Evolutionary conservation across 1,284 basidiomycete genomes (phyloP).

Genomic region (Marasmius fiardii): DNA sequence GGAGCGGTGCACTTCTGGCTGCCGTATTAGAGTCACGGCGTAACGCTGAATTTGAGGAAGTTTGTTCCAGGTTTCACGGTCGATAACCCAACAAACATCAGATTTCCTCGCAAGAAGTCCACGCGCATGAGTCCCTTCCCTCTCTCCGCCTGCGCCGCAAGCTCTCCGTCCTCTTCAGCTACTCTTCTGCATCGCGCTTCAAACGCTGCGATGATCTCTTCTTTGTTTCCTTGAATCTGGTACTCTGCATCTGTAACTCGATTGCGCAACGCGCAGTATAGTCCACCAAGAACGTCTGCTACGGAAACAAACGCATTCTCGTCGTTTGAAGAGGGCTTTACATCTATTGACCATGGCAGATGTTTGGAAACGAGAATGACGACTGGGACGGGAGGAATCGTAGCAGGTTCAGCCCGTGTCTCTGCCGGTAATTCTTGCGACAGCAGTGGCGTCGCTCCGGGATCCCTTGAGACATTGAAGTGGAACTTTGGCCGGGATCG

Average conservation of each 20-base stretch:
- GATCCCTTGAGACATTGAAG: slow-evolving; percentile 5
- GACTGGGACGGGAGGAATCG: slow-evolving; percentile 1
- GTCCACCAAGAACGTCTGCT: slow-evolving; percentile 4
- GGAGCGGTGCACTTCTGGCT: no score
- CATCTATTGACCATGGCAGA: slow-evolving; percentile 6
- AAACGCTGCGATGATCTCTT: slow-evolving; percentile 1
- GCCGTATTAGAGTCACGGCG: background rate
- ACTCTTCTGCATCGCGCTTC: background rate
- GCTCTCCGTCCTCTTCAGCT: background rate
- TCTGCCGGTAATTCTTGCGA: background rate
- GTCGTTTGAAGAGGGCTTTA: background rate
- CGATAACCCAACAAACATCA: background rate
- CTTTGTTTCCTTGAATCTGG: background rate
- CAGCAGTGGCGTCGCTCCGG: background rate
- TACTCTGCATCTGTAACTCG: slow-evolving; percentile 1
- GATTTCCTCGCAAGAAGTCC: slow-evolving; percentile 3
- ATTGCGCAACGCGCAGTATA: slow-evolving; percentile 7
- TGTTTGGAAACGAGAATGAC: slow-evolving; percentile 1
- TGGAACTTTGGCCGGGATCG: background rate
- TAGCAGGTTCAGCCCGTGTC: slow-evolving; percentile 2
- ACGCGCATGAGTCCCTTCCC: slow-evolving; percentile 1
- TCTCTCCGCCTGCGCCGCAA: background rate
- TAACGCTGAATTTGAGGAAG: background rate
- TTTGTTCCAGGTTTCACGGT: background rate
- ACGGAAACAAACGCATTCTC: slow-evolving; percentile 5